Evolutionary conservation across 2,329 filamentous ascomycete genomes (phyloP), one percentile per base, ranked within the genome.

Genomic region (Penicillium sp.): DNA sequence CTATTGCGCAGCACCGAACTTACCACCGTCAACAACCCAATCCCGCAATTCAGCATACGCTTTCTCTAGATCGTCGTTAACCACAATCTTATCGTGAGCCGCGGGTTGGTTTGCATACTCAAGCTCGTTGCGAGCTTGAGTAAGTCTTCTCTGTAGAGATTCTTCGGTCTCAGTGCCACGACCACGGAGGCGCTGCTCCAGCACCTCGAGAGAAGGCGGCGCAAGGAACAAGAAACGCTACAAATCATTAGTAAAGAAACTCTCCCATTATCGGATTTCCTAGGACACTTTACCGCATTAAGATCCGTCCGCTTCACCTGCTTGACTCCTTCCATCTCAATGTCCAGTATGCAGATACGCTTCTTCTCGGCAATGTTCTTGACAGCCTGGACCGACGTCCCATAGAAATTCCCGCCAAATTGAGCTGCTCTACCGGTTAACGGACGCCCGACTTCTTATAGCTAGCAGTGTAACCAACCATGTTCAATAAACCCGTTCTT

Each of bases 311-410:
- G 82, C 74, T 91, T 91, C 68, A 97, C 89, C 76, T 97, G 92
- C 79, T 96, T 96, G 55, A 97, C 91, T 57, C 92, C 92, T 82
- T 96, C 91, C 90, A 97, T 96, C 81, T 97, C 93, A 70, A 97
- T 97, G 72, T 97, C 93, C 63, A 97, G 78, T 46, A 97, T 86
- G 58, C 92, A 93, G 40, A 91, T 84, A 67, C 81, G 82, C 47
- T 86, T 87, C 75, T 86, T 84, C 57, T 84, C 82, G 2, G 82
- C 82, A 71, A 92, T 86, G 67, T 90, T 85, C 72, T 87, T 82
- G 60, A 96, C 90, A 29, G 90, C 90, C 73, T 82, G 80, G 68
- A 90, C 86, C 70, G 85, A 90, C 6, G 91, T 96, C 54, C 92
- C 92, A 76, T 97, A 97, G 68, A 85, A 79, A 76, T 97, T 96